Conservation (phyloP, 352 stramenopile genomes). For the Peronospora farinosa region DNA sequence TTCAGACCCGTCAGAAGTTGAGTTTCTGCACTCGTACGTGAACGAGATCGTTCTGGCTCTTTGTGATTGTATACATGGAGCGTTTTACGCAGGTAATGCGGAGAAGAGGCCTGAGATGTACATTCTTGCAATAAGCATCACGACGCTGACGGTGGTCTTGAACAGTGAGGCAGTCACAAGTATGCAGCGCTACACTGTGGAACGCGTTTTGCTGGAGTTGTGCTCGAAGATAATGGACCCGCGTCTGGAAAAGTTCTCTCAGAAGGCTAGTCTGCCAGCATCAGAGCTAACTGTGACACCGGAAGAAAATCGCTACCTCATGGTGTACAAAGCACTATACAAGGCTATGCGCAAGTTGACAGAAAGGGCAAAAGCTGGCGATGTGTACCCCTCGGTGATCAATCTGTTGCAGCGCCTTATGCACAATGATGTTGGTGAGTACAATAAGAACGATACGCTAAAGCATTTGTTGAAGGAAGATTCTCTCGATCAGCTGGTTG, state of each 20-base stretch:
- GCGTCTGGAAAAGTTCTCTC: slow-evolving; percentile 53
- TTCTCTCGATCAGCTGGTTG: slow-evolving; percentile 72
- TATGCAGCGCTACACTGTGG: slow-evolving; percentile 70
- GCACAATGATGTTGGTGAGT: slow-evolving; percentile 72
- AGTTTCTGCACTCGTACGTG: slow-evolving; percentile 69
- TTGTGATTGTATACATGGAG: slow-evolving; percentile 68
- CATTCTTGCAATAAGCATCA: slow-evolving; percentile 66
- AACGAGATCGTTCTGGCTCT: slow-evolving; percentile 73
- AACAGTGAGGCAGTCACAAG: slow-evolving; percentile 46
- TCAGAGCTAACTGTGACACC: slow-evolving; percentile 32
- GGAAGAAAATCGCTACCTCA: slow-evolving; percentile 54
- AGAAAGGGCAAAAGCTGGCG: slow-evolving; percentile 52
- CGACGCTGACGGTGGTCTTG: slow-evolving; percentile 60
- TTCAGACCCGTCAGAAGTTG: slow-evolving; percentile 43
- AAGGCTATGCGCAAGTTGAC: slow-evolving; percentile 52
- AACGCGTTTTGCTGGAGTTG: slow-evolving; percentile 68
- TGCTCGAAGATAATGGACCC: slow-evolving; percentile 72
- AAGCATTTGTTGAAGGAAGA: slow-evolving; percentile 74
- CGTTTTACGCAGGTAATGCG: slow-evolving; percentile 52
- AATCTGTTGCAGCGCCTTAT: slow-evolving; percentile 77
- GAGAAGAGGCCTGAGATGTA: slow-evolving; percentile 64
- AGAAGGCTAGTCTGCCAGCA: slow-evolving; percentile 34
- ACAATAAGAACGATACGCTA: slow-evolving; percentile 60
- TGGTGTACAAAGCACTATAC: slow-evolving; percentile 67
- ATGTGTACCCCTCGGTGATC: slow-evolving; percentile 73